These are phyloP conservation scores for Volvariella surrecta DNA, from an alignment of 1,284 basidiomycete genomes.

Conservation along the genomic window DNA sequence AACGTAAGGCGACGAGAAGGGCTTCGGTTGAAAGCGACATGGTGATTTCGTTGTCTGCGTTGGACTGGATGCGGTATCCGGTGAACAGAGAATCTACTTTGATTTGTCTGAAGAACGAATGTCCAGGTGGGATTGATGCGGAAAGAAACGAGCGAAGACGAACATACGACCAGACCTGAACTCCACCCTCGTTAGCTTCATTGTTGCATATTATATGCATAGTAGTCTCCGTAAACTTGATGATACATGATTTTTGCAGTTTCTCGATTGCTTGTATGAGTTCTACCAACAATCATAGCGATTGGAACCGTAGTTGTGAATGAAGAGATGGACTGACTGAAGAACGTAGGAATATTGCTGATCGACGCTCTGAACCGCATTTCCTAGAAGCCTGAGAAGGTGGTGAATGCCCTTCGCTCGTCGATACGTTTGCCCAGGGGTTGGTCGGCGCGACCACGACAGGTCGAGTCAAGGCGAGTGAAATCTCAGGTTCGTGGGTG, in stretches of 20 bases:
- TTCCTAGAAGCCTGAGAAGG: too few species aligned
- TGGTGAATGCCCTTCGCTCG: too few species aligned
- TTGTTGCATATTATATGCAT: constrained; percentile 67
- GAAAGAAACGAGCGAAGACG: not conserved
- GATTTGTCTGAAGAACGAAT: constrained; percentile 35
- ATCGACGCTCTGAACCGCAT: constrained; percentile 66
- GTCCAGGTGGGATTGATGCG: not conserved
- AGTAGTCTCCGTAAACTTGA: constrained; percentile 68
- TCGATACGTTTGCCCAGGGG: too few species aligned
- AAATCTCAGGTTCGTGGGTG: too few species aligned
- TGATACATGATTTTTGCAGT: constrained; percentile 75
- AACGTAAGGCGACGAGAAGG: constrained; percentile 65
- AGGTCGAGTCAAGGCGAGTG: too few species aligned
- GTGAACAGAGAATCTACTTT: constrained; percentile 71
- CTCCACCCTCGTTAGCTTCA: constrained; percentile 75
- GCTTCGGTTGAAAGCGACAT: constrained; percentile 67
- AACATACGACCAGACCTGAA: constrained; percentile 89
- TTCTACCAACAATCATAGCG: constrained; percentile 22
- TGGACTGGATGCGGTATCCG: constrained; percentile 83
- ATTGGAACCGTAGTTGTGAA: not conserved
- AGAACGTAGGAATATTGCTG: constrained; percentile 50
- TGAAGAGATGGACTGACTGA: constrained; percentile 31
- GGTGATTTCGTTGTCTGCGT: constrained; percentile 77
- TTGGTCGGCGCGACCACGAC: too few species aligned
- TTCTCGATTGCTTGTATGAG: constrained; percentile 76